phyloP scores from a whole-genome alignment of 345 rosid genomes.

The Isatis tinctoria region DNA sequence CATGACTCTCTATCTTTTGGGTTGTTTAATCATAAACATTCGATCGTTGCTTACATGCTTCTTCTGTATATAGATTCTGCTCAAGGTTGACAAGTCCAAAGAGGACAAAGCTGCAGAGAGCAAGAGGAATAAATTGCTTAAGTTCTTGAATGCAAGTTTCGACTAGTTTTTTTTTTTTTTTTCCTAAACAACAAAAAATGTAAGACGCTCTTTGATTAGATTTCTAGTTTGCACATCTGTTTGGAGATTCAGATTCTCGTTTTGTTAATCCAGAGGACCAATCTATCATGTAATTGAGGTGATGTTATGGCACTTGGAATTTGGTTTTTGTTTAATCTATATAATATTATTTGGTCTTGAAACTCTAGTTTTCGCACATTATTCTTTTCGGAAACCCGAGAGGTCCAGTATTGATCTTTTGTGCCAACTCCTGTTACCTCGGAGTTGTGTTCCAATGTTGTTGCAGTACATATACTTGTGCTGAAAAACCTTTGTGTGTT shows the following conservation, averaged over 20 bases:
- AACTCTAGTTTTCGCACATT: constrained; percentile 16
- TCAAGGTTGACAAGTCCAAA: constrained; percentile 91
- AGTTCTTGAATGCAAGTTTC: constrained; percentile 93
- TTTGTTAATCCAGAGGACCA: constrained; percentile 3
- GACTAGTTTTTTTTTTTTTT: constrained; percentile 46
- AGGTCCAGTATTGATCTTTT: background rate
- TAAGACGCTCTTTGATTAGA: constrained; percentile 17
- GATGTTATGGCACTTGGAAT: background rate
- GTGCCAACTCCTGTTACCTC: background rate
- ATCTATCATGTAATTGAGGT: background rate
- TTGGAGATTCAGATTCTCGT: background rate
- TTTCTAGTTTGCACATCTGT: constrained; percentile 17
- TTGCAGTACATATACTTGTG: background rate
- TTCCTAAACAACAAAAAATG: background rate
- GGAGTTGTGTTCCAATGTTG: constrained; percentile 14
- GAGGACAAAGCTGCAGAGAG: constrained; percentile 92
- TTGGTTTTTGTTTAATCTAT: background rate
- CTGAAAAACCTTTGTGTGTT: background rate
- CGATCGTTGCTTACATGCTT: background rate
- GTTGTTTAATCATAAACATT: background rate
- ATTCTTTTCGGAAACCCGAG: constrained; percentile 41
- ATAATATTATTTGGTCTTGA: background rate
- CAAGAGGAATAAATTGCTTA: constrained; percentile 84
- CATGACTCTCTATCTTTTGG: background rate
- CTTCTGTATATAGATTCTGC: constrained; percentile 50